A percentile compares a stretch with the other conserved stretches of the same genome.
Evolutionary conservation across 768 basidiomycete genomes (phyloP).

Genomic region (Chalciporus piperatus): DNA sequence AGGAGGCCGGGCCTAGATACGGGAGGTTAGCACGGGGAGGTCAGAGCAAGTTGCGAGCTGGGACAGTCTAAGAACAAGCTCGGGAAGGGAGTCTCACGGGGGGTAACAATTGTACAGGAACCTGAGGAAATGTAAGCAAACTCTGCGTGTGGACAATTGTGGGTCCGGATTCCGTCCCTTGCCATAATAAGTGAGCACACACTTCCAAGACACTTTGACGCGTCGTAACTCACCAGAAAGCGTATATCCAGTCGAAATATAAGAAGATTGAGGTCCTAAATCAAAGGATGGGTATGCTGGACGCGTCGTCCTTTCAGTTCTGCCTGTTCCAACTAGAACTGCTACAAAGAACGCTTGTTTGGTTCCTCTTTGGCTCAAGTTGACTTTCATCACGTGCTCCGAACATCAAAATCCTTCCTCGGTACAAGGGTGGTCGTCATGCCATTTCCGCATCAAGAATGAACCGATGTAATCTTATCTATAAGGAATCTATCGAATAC

Average conservation of each 20-base stretch:
- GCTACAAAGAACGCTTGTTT: constrained; percentile 27
- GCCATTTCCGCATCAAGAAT: not conserved
- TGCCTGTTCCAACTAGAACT: constrained; percentile 25
- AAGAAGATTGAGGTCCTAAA: constrained; percentile 14
- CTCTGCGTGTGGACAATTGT: constrained; percentile 47
- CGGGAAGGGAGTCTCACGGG: constrained; percentile 25
- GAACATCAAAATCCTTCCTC: not conserved
- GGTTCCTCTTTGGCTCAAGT: constrained; percentile 51
- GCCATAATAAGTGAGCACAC: constrained; percentile 31
- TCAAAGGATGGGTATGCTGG: constrained; percentile 5
- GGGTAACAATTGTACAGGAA: constrained; percentile 39
- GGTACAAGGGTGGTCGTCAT: not conserved
- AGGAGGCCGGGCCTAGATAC: constrained; percentile 66
- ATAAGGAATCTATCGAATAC: not conserved
- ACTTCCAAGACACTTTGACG: constrained; percentile 2
- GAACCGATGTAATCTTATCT: not conserved
- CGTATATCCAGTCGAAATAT: not conserved
- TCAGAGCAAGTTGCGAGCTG: not conserved
- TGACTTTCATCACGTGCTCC: constrained; percentile 43
- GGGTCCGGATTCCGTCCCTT: constrained; percentile 47
- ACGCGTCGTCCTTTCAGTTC: constrained; percentile 8
- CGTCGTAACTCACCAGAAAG: constrained; percentile 14
- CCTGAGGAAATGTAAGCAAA: constrained; percentile 34
- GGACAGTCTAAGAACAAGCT: not conserved
- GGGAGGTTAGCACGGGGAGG: constrained; percentile 8